A percentile compares a stretch with the other conserved stretches of the same genome.
Conservation (phyloP, 768 basidiomycete genomes). For the Mrakia blollopis region DNA sequence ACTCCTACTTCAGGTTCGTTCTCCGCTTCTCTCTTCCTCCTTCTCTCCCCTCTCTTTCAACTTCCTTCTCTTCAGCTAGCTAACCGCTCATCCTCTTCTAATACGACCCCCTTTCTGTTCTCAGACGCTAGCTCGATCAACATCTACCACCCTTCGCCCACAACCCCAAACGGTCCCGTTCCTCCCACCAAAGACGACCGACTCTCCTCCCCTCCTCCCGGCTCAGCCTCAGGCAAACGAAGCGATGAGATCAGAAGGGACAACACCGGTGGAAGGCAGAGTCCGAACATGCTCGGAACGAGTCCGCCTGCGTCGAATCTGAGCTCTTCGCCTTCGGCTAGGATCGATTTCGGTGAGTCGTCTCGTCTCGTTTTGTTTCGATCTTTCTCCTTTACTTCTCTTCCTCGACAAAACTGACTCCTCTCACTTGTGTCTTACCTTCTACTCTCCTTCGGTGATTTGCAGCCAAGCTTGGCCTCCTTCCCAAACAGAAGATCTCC, state of each 20-base stretch:
- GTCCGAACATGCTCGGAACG: conserved; percentile 20
- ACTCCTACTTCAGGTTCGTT: background rate
- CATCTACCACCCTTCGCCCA: conserved; percentile 1
- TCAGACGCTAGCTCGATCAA: conserved; percentile 22
- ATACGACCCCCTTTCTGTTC: background rate
- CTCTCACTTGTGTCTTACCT: background rate
- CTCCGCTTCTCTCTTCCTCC: background rate
- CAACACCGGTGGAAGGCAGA: conserved; percentile 24
- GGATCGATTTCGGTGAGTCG: conserved; percentile 27
- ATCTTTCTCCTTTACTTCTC: background rate
- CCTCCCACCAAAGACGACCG: background rate
- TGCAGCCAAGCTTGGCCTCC: conserved; percentile 30
- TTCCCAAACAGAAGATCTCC: conserved; percentile 31
- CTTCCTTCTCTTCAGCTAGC: background rate
- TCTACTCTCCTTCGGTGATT: background rate
- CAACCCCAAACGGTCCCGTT: background rate
- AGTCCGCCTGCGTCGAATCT: conserved; percentile 6
- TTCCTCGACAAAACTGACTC: background rate
- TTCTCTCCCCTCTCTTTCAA: no score
- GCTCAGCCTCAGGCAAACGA: conserved; percentile 9
- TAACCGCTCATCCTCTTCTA: background rate
- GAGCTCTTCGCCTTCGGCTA: conserved; percentile 13
- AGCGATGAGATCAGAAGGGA: conserved; percentile 21
- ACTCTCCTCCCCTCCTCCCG: conserved; percentile 3
- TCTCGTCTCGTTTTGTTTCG: background rate